Percentiles rank a stretch among this genome's conserved stretches.
phyloP scores from a whole-genome alignment of 768 basidiomycete species.

The Russula sp. region DNA sequence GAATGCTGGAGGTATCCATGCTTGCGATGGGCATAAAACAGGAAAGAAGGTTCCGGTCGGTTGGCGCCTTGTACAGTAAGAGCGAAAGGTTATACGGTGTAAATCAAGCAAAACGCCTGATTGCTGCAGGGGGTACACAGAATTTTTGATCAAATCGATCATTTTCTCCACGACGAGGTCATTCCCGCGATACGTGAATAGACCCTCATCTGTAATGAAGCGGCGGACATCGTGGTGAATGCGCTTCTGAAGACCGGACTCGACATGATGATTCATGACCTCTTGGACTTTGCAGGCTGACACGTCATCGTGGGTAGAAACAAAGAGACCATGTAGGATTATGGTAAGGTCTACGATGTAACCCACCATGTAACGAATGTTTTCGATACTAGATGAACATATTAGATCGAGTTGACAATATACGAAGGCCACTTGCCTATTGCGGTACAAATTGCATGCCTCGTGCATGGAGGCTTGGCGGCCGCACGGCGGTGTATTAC shows the following conservation, averaged over 20 bases:
- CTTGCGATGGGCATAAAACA: no score
- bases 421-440: background rate
- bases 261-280: background rate
- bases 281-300: background rate
- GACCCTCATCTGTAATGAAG: slow-evolving; percentile 5
- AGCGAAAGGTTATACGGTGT: no score
- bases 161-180: slow-evolving; percentile 19
- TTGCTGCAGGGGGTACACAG: background rate
- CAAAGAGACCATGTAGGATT: background rate
- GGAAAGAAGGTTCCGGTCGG: no score
- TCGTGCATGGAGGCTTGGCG: no score
- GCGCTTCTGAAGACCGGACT: background rate
- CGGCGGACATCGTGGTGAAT: slow-evolving; percentile 1
- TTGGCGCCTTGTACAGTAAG: no score
- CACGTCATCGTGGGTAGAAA: background rate
- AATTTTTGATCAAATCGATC: slow-evolving; percentile 15
- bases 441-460: background rate
- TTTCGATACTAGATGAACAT: background rate
- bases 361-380: slow-evolving; percentile 15
- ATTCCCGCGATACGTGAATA: background rate
- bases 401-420: background rate
- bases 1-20: no score
- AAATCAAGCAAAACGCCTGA: no score
- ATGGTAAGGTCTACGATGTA: slow-evolving; percentile 18
- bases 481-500: no score